These are phyloP conservation scores for Aphanomyces cochlioides DNA, from an alignment of 352 stramenopile genomes.

Conservation along the genomic window DNA sequence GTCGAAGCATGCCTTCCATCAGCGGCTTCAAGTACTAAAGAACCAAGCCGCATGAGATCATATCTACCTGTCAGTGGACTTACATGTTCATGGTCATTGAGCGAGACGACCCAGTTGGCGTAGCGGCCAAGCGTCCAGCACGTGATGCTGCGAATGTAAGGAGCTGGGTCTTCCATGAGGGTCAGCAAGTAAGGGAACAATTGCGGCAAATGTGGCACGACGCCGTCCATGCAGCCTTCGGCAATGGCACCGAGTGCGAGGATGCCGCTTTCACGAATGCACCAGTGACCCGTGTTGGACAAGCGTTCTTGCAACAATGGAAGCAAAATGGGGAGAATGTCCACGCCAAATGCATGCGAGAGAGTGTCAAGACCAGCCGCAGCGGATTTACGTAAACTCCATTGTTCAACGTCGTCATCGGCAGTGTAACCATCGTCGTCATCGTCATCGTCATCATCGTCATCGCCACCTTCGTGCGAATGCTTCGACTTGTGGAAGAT, in stretches of 20 bases:
- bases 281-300: constrained; percentile 87
- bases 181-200: constrained; percentile 94
- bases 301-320: constrained; percentile 90
- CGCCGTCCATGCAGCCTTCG: constrained; percentile 91
- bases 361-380: constrained; percentile 94
- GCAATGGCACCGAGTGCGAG: constrained; percentile 94
- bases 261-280: constrained; percentile 93
- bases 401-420: constrained; percentile 93
- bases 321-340: constrained; percentile 90
- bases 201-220: constrained; percentile 87
- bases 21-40: constrained; percentile 55
- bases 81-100: constrained; percentile 72
- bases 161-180: constrained; percentile 84
- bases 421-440: constrained; percentile 87
- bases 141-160: constrained; percentile 91
- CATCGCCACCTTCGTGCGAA: constrained; percentile 33
- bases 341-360: constrained; percentile 88
- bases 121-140: constrained; percentile 94
- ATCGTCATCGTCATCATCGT: constrained; percentile 83
- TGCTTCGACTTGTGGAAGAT: constrained; percentile 63
- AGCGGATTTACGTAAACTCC: constrained; percentile 93
- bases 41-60: too few relatives aligned
- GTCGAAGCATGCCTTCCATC: constrained; percentile 83
- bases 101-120: constrained; percentile 88
- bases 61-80: too few relatives aligned